Base-by-base conservation (phyloP, 441 rosid genomes). In the Biscutella laevigata region DNA sequence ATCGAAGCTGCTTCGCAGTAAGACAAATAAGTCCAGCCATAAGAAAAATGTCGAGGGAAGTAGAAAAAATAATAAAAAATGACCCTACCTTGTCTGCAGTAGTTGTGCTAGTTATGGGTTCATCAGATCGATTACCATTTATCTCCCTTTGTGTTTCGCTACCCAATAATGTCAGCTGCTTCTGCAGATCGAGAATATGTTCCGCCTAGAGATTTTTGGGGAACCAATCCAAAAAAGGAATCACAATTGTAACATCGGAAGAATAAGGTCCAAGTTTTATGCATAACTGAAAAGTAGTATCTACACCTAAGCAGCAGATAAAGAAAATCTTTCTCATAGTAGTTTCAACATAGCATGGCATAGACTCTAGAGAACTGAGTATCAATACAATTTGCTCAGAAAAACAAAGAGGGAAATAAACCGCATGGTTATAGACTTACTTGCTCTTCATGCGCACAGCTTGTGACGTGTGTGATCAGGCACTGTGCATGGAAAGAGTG, bases 401-500 rank as follows among this genome's bases (percentile, higher is more conserved):
- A 1, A 22, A 8, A 38, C 11, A 59, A 60, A 39, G 22, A 21
- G 29, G 15, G 50, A 37, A 27, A 28, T 33, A n/a, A 50, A 39
- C 7, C 26, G 51, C 42, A 24, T 20, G 13, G 45, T 30, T 53
- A 15, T 5, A 34, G 48, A 55, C 83, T 76, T 69, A 86, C 98
- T 67, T 84, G 95, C 59, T 73, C 71, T 77, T 73, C 84, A 24
- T 63, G 75, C 20, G 94, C 83, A 68, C 88, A 88, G 35, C 86
- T 83, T 12, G 95, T 88, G 55, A 92, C 92, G 40, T 86, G 95
- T 43, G 97, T 84, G 69, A 88, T 84, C 65, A 88, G 61, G 74
- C 97, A 88, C 43, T 84, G 86, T 7, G 94, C 73, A 68, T 92
- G 97, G 75, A 92, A 92, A 41, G 97, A 76, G 56, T 88, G 97